A percentile compares a stretch with the other conserved stretches of the same genome.
phyloP scores from a whole-genome alignment of 169 alveolate genomes.

The Plasmodium chabaudi region DNA sequence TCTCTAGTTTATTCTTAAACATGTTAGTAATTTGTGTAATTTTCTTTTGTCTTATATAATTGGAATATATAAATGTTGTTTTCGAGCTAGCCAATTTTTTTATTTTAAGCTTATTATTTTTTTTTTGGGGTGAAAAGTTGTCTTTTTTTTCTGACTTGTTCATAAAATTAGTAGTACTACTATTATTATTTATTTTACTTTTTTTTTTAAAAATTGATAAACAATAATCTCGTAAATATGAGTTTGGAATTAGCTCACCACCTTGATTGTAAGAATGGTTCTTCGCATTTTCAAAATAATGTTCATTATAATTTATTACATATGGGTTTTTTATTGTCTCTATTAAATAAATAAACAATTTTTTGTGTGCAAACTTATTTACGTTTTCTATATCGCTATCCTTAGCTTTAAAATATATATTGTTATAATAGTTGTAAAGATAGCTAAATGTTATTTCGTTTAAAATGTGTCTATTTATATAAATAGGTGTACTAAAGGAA shows the following conservation, averaged over 20 bases:
- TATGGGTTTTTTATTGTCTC: constrained; percentile 37
- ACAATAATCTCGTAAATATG: no score
- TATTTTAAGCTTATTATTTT: not conserved
- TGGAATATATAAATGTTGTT: constrained; percentile 23
- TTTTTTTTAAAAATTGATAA: not conserved
- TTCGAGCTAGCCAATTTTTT: constrained; percentile 5
- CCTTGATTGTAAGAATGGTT: no score
- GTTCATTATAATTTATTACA: not conserved
- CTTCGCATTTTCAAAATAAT: not conserved
- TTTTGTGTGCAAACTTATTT: constrained; percentile 14
- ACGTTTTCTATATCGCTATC: constrained; percentile 11
- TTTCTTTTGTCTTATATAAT: constrained; percentile 44
- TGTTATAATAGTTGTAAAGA: constrained; percentile 50
- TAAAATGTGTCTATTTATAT: constrained; percentile 31
- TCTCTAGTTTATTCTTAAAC: constrained; percentile 2
- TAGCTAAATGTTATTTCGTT: constrained; percentile 31
- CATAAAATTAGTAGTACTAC: not conserved
- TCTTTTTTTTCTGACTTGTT: not conserved
- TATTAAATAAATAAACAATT: constrained; percentile 38
- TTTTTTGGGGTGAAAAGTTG: not conserved
- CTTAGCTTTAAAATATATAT: not conserved
- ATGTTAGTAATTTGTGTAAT: not conserved
- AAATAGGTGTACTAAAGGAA: constrained; percentile 17
- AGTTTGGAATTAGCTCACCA: no score
- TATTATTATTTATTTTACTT: not conserved